Percentiles rank a stretch among this genome's conserved stretches.
These are phyloP conservation scores for Thalassiosira pacifica DNA, from an alignment of 352 stramenopile genomes.

Conservation along the genomic window DNA sequence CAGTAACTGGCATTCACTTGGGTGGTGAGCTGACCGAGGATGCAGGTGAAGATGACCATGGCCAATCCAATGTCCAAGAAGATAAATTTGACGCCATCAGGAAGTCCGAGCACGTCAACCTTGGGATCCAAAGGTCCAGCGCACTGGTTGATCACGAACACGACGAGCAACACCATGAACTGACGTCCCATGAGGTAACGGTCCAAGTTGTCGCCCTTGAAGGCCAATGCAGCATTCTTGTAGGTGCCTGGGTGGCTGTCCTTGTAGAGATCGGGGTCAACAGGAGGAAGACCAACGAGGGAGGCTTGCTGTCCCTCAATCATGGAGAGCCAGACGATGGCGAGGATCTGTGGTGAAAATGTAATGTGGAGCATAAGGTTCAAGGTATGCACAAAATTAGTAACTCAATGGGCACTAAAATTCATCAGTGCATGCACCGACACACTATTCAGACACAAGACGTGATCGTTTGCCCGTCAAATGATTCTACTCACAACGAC, in stretches of 20 bases:
- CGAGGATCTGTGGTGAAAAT: constrained; percentile 26
- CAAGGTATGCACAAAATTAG: not conserved
- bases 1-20: too few species aligned
- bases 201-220: constrained; percentile 78
- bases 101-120: constrained; percentile 47
- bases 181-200: constrained; percentile 77
- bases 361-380: not conserved
- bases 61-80: constrained; percentile 57
- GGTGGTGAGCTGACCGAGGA: constrained; percentile 70
- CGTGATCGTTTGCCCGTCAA: too few species aligned
- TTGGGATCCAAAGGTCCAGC: constrained; percentile 10
- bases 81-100: constrained; percentile 36
- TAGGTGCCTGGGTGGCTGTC: constrained; percentile 74
- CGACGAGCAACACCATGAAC: constrained; percentile 74
- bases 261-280: constrained; percentile 67
- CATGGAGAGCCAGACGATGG: constrained; percentile 66
- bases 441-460: too few species aligned
- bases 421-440: too few species aligned
- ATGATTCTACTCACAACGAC: constrained; percentile 55
- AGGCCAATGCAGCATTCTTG: constrained; percentile 64
- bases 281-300: constrained; percentile 69
- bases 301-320: constrained; percentile 76
- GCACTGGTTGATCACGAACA: constrained; percentile 72
- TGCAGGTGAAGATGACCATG: constrained; percentile 61
- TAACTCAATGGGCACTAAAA: too few species aligned